A percentile compares a stretch with the other conserved stretches of the same genome.
Conservation (phyloP, 208 protist species). For the Trypanosoma scelopori region DNA sequence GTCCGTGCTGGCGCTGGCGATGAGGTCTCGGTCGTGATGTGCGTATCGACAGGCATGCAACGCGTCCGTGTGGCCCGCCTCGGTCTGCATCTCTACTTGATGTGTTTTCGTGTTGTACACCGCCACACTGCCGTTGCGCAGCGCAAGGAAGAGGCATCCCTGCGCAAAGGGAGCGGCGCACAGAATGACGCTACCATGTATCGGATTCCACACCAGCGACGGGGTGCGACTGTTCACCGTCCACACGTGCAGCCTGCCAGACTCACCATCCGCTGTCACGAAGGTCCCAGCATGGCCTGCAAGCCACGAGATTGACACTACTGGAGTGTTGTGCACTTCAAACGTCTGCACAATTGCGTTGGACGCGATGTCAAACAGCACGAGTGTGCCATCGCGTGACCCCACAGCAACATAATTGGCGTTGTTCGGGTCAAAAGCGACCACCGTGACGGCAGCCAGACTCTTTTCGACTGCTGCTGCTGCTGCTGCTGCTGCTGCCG, state of each 20-base stretch:
- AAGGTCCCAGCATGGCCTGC: constrained; percentile 58
- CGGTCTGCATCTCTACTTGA: constrained; percentile 52
- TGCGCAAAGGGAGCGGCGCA: constrained; percentile 10
- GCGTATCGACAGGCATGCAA: constrained; percentile 74
- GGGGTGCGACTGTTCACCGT: constrained; percentile 54
- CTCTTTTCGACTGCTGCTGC: not conserved
- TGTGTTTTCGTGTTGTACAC: constrained; percentile 72
- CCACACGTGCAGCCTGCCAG: constrained; percentile 68
- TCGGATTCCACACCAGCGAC: constrained; percentile 36
- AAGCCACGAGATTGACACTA: constrained; percentile 75
- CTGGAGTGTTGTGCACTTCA: constrained; percentile 27
- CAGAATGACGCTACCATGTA: constrained; percentile 16
- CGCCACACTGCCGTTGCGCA: constrained; percentile 68
- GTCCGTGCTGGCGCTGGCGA: constrained; percentile 80
- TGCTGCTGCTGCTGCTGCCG: constrained; percentile 12
- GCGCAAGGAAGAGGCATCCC: constrained; percentile 50
- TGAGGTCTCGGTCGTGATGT: constrained; percentile 72
- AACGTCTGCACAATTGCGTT: constrained; percentile 56
- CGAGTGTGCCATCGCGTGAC: constrained; percentile 69
- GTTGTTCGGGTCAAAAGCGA: constrained; percentile 75
- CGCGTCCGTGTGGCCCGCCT: constrained; percentile 79
- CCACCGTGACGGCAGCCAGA: constrained; percentile 46
- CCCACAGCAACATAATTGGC: constrained; percentile 67
- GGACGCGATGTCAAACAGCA: constrained; percentile 49
- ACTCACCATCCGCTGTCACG: constrained; percentile 64